Evolutionary conservation across 768 basidiomycete genomes (phyloP), one percentile per base, ranked within the genome.

Genomic region (Dioszegia hungarica): DNA sequence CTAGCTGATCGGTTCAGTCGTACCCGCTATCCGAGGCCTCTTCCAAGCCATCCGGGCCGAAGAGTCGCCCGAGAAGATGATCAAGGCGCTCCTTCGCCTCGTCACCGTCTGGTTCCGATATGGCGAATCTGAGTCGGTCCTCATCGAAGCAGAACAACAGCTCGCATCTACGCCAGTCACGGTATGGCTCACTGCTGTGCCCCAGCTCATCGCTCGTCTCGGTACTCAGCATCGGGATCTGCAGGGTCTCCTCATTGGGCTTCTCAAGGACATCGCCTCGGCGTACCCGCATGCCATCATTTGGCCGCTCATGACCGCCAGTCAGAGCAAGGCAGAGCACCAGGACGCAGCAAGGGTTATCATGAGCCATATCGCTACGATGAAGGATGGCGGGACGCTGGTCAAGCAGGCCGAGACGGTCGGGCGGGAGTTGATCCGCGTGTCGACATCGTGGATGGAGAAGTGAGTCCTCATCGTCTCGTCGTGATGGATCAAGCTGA

Each of bases 71-170:
- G 75, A 74, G 57, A 62, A 63, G 43, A 51, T 62, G 41, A 67
- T 76, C 58, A 74, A 74, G 60, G 68, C 71, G 3, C 59, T 74
- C 3, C 63, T 76, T 15, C 68, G 67, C 5, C 64, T 74, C 15
- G 66, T 76, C 39, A 69, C 75, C 20, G 40, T 76, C 3, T 76
- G 75, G 75, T 73, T 73, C 59, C 62, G 73, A 50, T 73, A 66
- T 54, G 75, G 75, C 27, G 64, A 68, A 38, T 54, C 63, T 12
- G 48, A 59, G 39, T 56, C 66, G 12, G 73, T 76, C 10, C 56
- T 74, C 19, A 46, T 59, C 15, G 67, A 68, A 22, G 64, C 73
- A 17, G 57, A 64, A 24, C 52, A 57, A 12, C 69, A 74, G 37
- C 66, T 76, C 3, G 47, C 29, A 9, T 25, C 40, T 2, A 76